Base-by-base conservation (phyloP, 768 basidiomycete species). In the Galerina marginata region DNA sequence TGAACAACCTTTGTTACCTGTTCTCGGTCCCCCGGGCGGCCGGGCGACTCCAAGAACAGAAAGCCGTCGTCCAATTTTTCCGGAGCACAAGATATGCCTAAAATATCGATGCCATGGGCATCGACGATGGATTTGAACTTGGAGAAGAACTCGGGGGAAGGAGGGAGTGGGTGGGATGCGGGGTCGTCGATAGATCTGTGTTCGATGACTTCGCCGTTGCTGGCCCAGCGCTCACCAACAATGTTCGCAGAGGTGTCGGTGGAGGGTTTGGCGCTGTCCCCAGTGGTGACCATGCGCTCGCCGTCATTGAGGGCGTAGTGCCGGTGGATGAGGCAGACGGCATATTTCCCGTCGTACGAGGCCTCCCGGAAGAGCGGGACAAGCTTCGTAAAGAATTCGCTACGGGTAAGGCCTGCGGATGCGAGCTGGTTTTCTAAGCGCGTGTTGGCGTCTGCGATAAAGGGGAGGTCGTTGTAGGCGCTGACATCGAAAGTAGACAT, bases 71-170 rank as follows among this genome's bases (percentile, higher is more conserved):
- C 16, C 4, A 50, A 25, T 26, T 50, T 25, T 15, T 11, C 20
- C 12, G 55, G 36, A 0, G 25, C 36, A 15, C 38, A 56, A 15
- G 29, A 56, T 6, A 56, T 9, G 3, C 55, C 55, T 7, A 56
- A 45, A 9, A 12, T 38, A 23, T 48, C 37, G 12, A 56, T 56
- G 2, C 44, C 45, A 39, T 56, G 38, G 5, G 2, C 4, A 12
- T 47, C 33, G 3, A 48, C 10, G 15, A 56, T 37, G 10, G 45
- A 1, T 36, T 56, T 45, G 55, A 56, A 56, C 25, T 48, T 56
- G 36, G 45, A 3, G 9, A 56, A 37, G 37, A 56, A 47, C 14
- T 40, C 16, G 20, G 44, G 9, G 7, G 55, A 33, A 4, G 55
- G 55, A 6, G 55, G 55, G 4, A 45, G 45, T 7, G 16, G 20